Base-by-base conservation (phyloP, 495 filamentous ascomycete species). In the Aspergillus asperescens region DNA sequence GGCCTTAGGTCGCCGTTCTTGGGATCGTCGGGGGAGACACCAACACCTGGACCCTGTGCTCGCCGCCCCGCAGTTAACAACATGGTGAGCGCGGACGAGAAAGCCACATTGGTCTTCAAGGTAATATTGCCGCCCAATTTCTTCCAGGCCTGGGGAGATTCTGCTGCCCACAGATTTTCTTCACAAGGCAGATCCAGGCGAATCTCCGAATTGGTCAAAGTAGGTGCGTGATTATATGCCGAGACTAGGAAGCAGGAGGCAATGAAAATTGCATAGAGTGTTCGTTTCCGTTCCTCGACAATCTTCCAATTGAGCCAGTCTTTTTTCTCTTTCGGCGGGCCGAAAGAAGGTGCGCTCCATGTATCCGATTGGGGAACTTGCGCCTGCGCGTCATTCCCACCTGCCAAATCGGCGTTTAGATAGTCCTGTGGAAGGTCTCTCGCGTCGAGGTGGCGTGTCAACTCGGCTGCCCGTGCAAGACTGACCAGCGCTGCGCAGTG, bases 131-230 rank as follows among this genome's bases (percentile, higher is more conserved):
- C 92, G 13, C 90, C 89, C 64, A 85, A 81, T 49, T 84, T 77
- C 48, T 80, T 81, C 81, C 95, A 98, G 12, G 78, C 79, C 29
- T 83, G 79, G 12, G 89, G 83, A 31, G 78, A 89, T 46, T 94
- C 89, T 5, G 89, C 90, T 24, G 84, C 76, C 82, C 91, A 98
- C 48, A 96, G 79, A 55, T 93, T 86, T 64, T 98, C 93, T 63
- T 96, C 89, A 61, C 91, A 96, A 9, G 93, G 93, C 6, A 98
- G 76, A 62, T 97, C 88, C 27, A 96, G 79, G 35, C 83, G 76
- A 54, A 97, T 91, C 63, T 98, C 93, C 5, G 93, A 96, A 65
- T 97, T 96, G 45, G 91, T 92, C 55, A 98, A 74, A 7, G 88
- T 84, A 7, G 93, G 93, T 1, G 88, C 79, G 63, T 94, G 85